A percentile compares a stretch with the other conserved stretches of the same genome.
Conservation (phyloP, 345 rosid species). For the Ceriops zippeliana region DNA sequence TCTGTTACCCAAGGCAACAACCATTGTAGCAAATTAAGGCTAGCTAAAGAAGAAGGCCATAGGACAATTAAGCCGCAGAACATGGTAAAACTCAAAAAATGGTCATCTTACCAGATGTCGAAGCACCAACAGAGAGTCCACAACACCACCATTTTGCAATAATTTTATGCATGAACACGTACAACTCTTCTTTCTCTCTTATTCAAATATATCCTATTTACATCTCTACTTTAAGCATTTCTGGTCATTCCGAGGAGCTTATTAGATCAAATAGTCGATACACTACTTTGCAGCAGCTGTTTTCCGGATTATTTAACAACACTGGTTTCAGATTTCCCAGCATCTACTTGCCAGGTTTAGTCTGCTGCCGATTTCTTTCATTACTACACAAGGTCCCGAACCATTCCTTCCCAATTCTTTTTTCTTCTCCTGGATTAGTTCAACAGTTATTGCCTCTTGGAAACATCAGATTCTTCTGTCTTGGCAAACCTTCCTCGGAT, state of each 20-base stretch:
- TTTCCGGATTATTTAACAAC: conserved; percentile 34
- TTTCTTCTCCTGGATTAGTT: conserved; percentile 10
- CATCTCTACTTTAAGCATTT: conserved; percentile 23
- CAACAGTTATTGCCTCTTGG: conserved; percentile 41
- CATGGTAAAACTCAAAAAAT: neutral
- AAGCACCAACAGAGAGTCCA: neutral
- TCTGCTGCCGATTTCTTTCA: neutral
- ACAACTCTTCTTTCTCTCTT: conserved; percentile 10
- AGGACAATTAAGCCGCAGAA: too few relatives aligned
- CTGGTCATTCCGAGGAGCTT: conserved; percentile 17
- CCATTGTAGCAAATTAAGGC: too few relatives aligned
- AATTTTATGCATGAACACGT: conserved; percentile 18
- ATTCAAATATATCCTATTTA: conserved; percentile 41
- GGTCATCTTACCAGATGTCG: neutral
- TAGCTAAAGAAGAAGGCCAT: too few relatives aligned
- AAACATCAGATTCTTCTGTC: conserved; percentile 55
- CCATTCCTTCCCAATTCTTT: conserved; percentile 8
- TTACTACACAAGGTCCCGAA: conserved; percentile 19
- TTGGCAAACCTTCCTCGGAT: conserved; percentile 97
- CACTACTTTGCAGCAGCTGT: conserved; percentile 14
- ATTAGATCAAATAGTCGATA: conserved; percentile 26
- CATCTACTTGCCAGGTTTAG: conserved; percentile 18
- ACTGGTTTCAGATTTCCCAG: conserved; percentile 12
- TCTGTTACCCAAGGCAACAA: too few relatives aligned
- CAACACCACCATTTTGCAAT: conserved; percentile 4